Evolutionary conservation across 345 rosid species (phyloP).

Genomic region (Populus nigra): DNA sequence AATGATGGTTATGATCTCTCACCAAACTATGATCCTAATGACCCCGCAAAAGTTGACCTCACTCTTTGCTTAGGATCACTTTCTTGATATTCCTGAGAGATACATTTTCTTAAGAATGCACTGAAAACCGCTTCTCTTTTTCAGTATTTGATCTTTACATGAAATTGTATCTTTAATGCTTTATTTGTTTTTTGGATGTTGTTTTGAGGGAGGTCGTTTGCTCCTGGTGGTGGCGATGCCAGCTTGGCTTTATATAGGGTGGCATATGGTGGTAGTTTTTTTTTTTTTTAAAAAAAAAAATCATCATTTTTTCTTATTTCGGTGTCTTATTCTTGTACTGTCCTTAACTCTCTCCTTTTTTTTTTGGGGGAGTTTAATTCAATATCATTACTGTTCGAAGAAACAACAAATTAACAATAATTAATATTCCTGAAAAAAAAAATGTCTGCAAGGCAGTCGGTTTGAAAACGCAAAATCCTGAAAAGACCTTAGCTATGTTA

Average conservation of each 20-base stretch:
- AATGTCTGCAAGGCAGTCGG: neutral
- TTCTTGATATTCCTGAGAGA: too few species aligned
- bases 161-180: too few species aligned
- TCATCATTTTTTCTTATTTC: too few species aligned
- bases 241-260: neutral
- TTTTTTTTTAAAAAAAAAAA: too few species aligned
- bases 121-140: too few species aligned
- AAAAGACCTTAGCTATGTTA: neutral
- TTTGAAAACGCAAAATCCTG: neutral
- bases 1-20: neutral
- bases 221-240: neutral
- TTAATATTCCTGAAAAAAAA: neutral
- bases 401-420: too few species aligned
- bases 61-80: too few species aligned
- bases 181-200: neutral
- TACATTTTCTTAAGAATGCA: too few species aligned
- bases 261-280: neutral
- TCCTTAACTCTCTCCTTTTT: too few species aligned
- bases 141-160: too few species aligned
- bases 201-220: neutral
- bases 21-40: neutral
- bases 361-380: neutral
- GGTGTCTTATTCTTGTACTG: neutral
- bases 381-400: too few species aligned
- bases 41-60: too few species aligned